A percentile compares a stretch with the other conserved stretches of the same genome.
These are phyloP conservation scores for Phytomonas francai DNA, from an alignment of 208 protist genomes.

Conservation along the genomic window DNA sequence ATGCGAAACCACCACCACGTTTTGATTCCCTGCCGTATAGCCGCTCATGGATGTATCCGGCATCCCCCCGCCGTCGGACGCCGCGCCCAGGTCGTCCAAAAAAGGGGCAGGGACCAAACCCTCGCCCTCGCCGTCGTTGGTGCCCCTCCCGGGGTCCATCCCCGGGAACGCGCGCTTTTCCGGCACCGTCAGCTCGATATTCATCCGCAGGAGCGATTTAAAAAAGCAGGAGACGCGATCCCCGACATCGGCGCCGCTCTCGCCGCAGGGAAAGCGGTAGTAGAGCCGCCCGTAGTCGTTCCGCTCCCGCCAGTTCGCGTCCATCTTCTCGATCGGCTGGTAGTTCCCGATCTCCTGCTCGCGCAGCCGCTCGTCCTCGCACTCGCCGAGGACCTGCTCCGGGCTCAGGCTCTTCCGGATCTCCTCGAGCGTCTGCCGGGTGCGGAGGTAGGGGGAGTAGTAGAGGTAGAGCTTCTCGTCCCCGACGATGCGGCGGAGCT, in stretches of 20 bases:
- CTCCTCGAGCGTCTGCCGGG: conserved; percentile 79
- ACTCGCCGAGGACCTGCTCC: conserved; percentile 70
- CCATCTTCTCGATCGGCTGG: conserved; percentile 70
- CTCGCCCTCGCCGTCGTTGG: background rate
- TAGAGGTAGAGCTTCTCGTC: conserved; percentile 83
- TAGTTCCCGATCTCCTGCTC: conserved; percentile 94
- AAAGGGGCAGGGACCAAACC: background rate
- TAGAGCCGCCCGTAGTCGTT: conserved; percentile 79
- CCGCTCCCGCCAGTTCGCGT: conserved; percentile 60
- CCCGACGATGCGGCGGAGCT: conserved; percentile 62
- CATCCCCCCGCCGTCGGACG: conserved; percentile 13
- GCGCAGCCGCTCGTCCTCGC: conserved; percentile 88
- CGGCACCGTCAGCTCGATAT: conserved; percentile 50
- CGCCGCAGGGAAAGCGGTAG: conserved; percentile 87
- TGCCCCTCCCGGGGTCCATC: too few relatives aligned
- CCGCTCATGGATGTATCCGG: conserved; percentile 19
- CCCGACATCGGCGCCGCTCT: conserved; percentile 87
- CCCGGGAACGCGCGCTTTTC: too few relatives aligned
- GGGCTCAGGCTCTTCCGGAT: conserved; percentile 59
- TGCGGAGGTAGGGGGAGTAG: conserved; percentile 84
- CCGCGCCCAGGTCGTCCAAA: conserved; percentile 16
- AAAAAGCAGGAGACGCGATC: conserved; percentile 88
- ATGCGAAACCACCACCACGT: conserved; percentile 83
- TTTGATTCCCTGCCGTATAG: conserved; percentile 44
- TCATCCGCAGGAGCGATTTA: conserved; percentile 74